Conservation (phyloP, 2,329 filamentous ascomycete genomes). For the Plectosphaerella cucumerina region DNA sequence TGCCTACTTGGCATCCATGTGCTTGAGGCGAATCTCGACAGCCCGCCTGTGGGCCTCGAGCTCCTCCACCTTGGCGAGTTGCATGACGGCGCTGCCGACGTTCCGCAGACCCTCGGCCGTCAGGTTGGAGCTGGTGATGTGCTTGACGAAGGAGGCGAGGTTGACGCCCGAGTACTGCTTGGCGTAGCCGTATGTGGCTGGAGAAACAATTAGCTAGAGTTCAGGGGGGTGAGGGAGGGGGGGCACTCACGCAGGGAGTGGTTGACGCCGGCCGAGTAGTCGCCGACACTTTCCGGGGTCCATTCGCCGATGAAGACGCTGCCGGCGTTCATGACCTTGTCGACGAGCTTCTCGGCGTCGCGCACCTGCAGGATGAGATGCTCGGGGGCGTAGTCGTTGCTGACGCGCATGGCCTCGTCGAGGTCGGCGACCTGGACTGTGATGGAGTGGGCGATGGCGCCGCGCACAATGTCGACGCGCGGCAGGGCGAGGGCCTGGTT, state of each 20-base stretch:
- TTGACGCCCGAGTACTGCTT: conserved; percentile 99
- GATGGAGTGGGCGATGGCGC: conserved; percentile 85
- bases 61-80: conserved; percentile 89
- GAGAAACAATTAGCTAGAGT: conserved; percentile 2
- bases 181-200: conserved; percentile 95
- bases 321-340: conserved; percentile 85
- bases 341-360: conserved; percentile 69
- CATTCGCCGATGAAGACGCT: conserved; percentile 94
- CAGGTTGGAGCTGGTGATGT: conserved; percentile 92
- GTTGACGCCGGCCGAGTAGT: conserved; percentile 97
- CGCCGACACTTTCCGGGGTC: conserved; percentile 96
- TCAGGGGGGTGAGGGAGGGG: background rate
- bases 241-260: conserved; percentile 83
- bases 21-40: conserved; percentile 72
- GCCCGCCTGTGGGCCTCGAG: conserved; percentile 90
- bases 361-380: conserved; percentile 90
- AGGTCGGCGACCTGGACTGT: conserved; percentile 72
- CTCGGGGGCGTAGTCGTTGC: conserved; percentile 94
- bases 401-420: conserved; percentile 72
- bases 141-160: conserved; percentile 91
- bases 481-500: conserved; percentile 82
- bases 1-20: conserved; percentile 29
- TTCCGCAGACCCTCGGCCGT: conserved; percentile 81
- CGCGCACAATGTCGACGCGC: conserved; percentile 87
- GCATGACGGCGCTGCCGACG: conserved; percentile 88